Evolutionary conservation across 164 flowering plant species (phyloP), one percentile per base, ranked within the genome.

Genomic region (Nymphaea colorata): DNA sequence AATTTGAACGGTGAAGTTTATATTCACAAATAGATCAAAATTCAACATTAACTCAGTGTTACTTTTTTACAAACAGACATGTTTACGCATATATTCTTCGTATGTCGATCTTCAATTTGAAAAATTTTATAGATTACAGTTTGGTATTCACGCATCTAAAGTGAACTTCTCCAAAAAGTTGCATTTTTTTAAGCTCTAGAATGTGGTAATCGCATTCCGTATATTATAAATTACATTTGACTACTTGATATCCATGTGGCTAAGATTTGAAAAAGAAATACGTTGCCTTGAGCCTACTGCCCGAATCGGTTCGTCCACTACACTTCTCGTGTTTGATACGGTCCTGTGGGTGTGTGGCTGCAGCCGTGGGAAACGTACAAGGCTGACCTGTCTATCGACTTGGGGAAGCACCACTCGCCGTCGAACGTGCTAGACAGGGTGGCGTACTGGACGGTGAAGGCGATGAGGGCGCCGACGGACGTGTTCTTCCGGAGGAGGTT

Each of bases 311-410:
- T 25, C 36, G 1, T 25, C 14, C 57, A 0, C 12, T 51, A 8
- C 5, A 15, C 57, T 15, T 10, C 8, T 51, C 14, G 57, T 51
- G 57, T 10, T 51, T 51, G 57, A 15, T 51, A 15, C 36, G 36
- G 36, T 25, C 36, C 57, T 42, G 4, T 25, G 36, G 36, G 36
- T 25, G 36, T 70, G 4, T 61, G 55, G 36, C 61, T 63, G 42
- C 12, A 89, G 98, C 98, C 98, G 72, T 88, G 91, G 97, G 98
- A 93, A 77, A 76, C 95, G 43, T 89, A 94, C 73, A 45, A 75
- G 68, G 74, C 97, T 2, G 81, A 94, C 69, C 0, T 77, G 64
- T 73, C 89, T 4, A 89, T 91, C 6, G 92, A 90, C 84, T 76
- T 93, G 82, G 72, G 73, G 72, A 93, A 89, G 75, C 98, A 89